Evolutionary conservation across 2,329 filamentous ascomycete genomes (phyloP), one percentile per base, ranked within the genome.

Genomic region (Clonostachys rhizophaga): DNA sequence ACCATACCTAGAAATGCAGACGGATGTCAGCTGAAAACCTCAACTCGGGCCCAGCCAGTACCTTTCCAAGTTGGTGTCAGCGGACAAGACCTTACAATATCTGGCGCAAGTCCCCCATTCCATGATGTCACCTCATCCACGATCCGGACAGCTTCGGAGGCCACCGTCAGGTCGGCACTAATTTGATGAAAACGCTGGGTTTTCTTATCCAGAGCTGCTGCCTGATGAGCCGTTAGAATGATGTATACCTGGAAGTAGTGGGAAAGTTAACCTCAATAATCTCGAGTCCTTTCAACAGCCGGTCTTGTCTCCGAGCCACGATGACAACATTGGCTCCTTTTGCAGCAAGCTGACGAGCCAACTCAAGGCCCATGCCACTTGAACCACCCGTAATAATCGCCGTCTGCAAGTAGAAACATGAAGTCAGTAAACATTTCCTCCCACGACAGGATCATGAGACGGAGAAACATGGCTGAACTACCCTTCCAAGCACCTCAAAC

Each of bases 121-220:
- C 91, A 96, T 18, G 73, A 67, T 3, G 80, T 87, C 42, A 85
- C 85, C 64, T 95, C 83, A 35, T 75, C 71, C 45, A 97, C 69
- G 39, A 96, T 74, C 40, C 81, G 73, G 4, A 73, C 71, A 44
- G 89, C 89, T 59, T 91, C 91, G 49, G 80, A 73, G 45, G 83
- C 72, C 47, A 78, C 70, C 13, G 86, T 84, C 34, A 96, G 82
- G 66, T 99, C 92, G 54, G 90, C 91, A 53, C 84, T 81, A 62
- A 97, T 87, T 67, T 82, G 85, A 63, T 85, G 82, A 73, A 97
- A 96, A 51, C 83, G 83, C 62, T 99, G 94, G 24, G 72, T 74
- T 11, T 72, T 62, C 5, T 82, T 76, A 53, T 83, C 73, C 55
- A 78, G 79, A 44, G 91, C 89, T 13, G 79, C 78, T 17, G 16